Evolutionary conservation across 2,329 filamentous ascomycete genomes (phyloP).

Genomic region (Zymoseptoria crescenta): DNA sequence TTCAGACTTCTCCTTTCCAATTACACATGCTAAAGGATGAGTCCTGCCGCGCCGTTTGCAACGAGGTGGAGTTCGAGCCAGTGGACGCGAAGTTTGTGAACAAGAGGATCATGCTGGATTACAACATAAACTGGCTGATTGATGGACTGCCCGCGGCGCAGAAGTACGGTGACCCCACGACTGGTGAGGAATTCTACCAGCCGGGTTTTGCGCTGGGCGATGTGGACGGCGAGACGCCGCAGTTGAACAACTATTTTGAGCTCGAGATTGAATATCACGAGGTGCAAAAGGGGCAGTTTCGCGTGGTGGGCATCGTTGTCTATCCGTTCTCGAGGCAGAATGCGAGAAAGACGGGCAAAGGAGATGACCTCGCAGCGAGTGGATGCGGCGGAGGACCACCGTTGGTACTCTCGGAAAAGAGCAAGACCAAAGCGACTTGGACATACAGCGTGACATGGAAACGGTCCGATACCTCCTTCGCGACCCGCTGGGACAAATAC

Average conservation of each 20-base stretch:
- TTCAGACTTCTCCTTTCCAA: constrained; percentile 92
- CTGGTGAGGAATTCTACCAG: constrained; percentile 74
- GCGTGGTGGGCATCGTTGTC: constrained; percentile 88
- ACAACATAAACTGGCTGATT: constrained; percentile 91
- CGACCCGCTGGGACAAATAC: constrained; percentile 98
- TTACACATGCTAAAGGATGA: constrained; percentile 81
- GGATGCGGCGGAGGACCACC: constrained; percentile 56
- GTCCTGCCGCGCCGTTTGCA: constrained; percentile 75
- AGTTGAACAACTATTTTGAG: constrained; percentile 91
- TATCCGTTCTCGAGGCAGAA: constrained; percentile 67
- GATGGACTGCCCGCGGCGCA: constrained; percentile 91
- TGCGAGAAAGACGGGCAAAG: constrained; percentile 43
- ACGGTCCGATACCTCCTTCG: constrained; percentile 78
- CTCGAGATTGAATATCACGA: constrained; percentile 89
- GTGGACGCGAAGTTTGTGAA: constrained; percentile 72
- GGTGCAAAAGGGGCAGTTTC: constrained; percentile 62
- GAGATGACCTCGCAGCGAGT: constrained; percentile 37
- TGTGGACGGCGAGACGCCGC: constrained; percentile 47
- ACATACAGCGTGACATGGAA: constrained; percentile 92
- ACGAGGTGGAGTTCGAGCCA: constrained; percentile 56
- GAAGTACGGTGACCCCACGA: constrained; percentile 66
- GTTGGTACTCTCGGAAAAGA: constrained; percentile 58
- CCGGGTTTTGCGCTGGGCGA: constrained; percentile 73
- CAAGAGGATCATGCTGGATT: constrained; percentile 70
- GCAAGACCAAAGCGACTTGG: constrained; percentile 57